Conservation (phyloP, 2,329 filamentous ascomycete species). For the Blastomyces gilchristii region DNA sequence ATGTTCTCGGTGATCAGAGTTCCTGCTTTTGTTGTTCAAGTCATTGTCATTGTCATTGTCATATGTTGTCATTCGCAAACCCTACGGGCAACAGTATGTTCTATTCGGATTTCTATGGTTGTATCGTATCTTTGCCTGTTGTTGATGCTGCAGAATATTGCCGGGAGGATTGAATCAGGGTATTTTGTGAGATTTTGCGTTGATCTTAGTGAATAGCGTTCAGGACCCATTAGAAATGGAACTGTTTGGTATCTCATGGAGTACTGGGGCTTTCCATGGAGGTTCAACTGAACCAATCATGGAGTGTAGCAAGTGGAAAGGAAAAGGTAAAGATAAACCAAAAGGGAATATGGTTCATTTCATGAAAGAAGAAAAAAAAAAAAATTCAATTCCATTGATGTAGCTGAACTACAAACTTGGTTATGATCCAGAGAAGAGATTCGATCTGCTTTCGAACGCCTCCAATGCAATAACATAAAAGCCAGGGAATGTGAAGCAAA, state of each 20-base stretch:
- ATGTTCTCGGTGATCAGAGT: neutral
- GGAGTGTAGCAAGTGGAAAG: neutral
- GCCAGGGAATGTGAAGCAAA: neutral
- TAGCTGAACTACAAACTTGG: neutral
- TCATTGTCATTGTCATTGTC: neutral
- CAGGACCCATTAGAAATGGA: neutral
- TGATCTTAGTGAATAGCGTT: neutral
- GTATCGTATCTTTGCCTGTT: neutral
- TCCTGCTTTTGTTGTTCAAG: neutral
- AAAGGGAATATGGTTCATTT: neutral
- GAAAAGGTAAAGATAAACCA: neutral
- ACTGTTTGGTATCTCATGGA: neutral
- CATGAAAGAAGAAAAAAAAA: neutral
- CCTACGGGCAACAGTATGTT: neutral
- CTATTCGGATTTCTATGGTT: neutral
- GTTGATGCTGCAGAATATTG: neutral
- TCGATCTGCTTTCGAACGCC: constrained; percentile 1
- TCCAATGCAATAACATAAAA: constrained; percentile 2
- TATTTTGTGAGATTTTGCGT: neutral
- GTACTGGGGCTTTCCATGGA: neutral
- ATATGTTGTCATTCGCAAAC: neutral
- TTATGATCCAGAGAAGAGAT: neutral
- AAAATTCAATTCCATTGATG: neutral
- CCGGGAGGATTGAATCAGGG: neutral
- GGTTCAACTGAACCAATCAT: neutral